phyloP scores from a whole-genome alignment of 1,139 yeast genomes.

The Debaryomyces udenii region DNA sequence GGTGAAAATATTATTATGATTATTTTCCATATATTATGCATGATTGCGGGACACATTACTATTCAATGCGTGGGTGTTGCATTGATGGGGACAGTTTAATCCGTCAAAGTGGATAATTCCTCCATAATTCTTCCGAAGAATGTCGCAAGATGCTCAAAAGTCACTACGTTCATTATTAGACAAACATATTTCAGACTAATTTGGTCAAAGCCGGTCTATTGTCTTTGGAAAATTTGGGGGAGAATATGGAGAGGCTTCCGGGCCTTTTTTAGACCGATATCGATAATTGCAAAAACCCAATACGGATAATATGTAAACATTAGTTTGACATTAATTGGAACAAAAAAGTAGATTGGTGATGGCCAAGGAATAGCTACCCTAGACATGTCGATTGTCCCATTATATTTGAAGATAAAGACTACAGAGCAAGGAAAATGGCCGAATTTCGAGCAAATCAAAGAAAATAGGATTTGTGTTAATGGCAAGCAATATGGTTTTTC shows the following conservation, averaged over 20 bases:
- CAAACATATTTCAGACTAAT: too few species aligned
- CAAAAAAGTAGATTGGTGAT: too few species aligned
- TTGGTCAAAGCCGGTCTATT: too few species aligned
- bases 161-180: too few species aligned
- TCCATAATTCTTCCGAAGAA: neutral
- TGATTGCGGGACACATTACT: too few species aligned
- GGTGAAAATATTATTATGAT: too few species aligned
- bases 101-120: neutral
- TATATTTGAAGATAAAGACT: slow-evolving; percentile 30
- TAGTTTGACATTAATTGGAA: neutral
- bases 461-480: slow-evolving; percentile 23
- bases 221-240: too few species aligned
- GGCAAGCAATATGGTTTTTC: slow-evolving; percentile 26
- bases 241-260: too few species aligned
- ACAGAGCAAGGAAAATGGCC: slow-evolving; percentile 11
- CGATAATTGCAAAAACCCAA: slow-evolving; percentile 2
- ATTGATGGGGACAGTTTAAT: neutral
- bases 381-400: slow-evolving; percentile 21
- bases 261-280: too few species aligned
- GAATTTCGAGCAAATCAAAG: slow-evolving; percentile 17
- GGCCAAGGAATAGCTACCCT: neutral
- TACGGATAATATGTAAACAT: slow-evolving; percentile 5
- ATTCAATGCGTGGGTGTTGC: too few species aligned
- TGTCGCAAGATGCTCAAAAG: too few species aligned
- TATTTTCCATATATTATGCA: too few species aligned